These are phyloP conservation scores for Quercus gilva DNA, from an alignment of 306 rosid genomes.

Conservation along the genomic window DNA sequence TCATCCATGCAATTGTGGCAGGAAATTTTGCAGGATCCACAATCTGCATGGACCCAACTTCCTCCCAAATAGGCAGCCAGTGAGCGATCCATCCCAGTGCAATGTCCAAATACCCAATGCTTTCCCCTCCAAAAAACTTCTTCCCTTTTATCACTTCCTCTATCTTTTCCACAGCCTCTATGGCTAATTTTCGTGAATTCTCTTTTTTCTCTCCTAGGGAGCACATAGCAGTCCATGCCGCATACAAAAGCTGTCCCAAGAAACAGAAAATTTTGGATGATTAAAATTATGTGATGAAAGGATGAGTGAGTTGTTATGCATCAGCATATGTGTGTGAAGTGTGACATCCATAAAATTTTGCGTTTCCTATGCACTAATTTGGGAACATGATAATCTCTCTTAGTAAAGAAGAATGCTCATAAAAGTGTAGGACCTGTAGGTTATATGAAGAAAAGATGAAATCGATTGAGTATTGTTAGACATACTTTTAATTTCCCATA, in stretches of 20 bases:
- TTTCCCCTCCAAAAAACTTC: slow-evolving; percentile 47
- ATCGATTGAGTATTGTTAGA: no score
- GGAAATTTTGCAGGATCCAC: slow-evolving; percentile 40
- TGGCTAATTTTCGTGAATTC: slow-evolving; percentile 18
- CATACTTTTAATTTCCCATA: no score
- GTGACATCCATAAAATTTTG: no score
- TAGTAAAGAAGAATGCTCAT: no score
- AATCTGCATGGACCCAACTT: slow-evolving; percentile 36
- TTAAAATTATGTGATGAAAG: no score
- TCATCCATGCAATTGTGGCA: slow-evolving; percentile 32
- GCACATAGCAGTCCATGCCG: not conserved
- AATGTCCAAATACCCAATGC: slow-evolving; percentile 51
- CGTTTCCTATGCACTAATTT: no score
- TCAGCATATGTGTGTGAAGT: no score
- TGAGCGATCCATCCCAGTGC: slow-evolving; percentile 56
- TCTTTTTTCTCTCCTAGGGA: not conserved
- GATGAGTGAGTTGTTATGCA: no score
- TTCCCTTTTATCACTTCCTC: slow-evolving; percentile 45
- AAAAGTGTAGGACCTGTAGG: no score
- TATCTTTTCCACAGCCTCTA: slow-evolving; percentile 38
- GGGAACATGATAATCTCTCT: no score
- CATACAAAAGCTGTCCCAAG: not conserved
- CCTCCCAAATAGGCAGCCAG: slow-evolving; percentile 48
- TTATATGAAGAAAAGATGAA: no score
- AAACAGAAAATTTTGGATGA: not conserved